These are phyloP conservation scores for Suillus tomentosus DNA, from an alignment of 768 basidiomycete species.

Conservation along the genomic window DNA sequence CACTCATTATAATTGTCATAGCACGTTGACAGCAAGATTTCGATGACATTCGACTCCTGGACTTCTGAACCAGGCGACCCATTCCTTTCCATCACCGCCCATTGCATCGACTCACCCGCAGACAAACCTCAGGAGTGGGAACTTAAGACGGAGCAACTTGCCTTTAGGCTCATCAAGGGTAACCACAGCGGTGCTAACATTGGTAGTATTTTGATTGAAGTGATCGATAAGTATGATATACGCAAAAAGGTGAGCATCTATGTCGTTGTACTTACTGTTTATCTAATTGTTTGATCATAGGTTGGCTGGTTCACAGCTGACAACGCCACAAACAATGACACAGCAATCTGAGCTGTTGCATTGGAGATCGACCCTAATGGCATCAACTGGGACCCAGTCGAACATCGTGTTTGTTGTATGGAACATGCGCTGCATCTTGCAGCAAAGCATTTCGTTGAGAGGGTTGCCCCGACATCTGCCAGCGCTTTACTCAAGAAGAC, in stretches of 20 bases:
- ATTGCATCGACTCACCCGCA: conserved; percentile 12
- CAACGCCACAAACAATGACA: conserved; percentile 32
- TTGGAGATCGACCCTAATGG: conserved; percentile 15
- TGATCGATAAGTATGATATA: conserved; percentile 23
- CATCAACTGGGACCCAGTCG: conserved; percentile 22
- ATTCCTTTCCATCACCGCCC: conserved; percentile 19
- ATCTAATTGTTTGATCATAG: conserved; percentile 15
- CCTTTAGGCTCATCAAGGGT: conserved; percentile 16
- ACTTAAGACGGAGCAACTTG: conserved; percentile 13
- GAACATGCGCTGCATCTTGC: conserved; percentile 35
- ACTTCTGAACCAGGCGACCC: conserved; percentile 16
- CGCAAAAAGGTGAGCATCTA: conserved; percentile 21
- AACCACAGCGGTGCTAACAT: conserved; percentile 24
- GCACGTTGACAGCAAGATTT: conserved; percentile 6
- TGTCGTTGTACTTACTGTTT: conserved; percentile 1
- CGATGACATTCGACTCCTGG: conserved; percentile 17
- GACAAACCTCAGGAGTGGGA: conserved; percentile 14
- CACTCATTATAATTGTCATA: neutral
- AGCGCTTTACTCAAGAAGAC: conserved; percentile 10
- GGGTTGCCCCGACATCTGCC: conserved; percentile 20
- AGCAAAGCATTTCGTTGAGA: conserved; percentile 30
- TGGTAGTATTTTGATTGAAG: conserved; percentile 13
- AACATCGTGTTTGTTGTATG: conserved; percentile 30
- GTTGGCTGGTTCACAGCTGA: conserved; percentile 35
- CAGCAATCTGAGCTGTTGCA: conserved; percentile 23